Evolutionary conservation across 805 yeast species (phyloP).

Genomic region (Metschnikowia bowlesiae): DNA sequence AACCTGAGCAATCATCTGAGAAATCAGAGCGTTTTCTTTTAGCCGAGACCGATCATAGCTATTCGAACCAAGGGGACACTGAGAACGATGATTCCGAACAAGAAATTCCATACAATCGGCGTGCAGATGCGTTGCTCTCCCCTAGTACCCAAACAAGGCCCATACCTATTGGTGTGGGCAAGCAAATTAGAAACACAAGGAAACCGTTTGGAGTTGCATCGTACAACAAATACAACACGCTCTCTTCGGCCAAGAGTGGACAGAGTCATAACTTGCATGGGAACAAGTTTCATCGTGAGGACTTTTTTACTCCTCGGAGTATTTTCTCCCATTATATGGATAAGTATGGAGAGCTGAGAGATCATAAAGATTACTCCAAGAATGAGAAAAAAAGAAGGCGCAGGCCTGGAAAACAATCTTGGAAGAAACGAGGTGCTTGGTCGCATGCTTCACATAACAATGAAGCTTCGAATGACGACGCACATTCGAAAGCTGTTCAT

Average conservation of each 20-base stretch:
- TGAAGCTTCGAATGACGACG: slow-evolving; percentile 1
- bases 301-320: slow-evolving; percentile 75
- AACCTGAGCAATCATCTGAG: background rate
- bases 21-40: background rate
- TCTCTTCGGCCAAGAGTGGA: slow-evolving; percentile 4
- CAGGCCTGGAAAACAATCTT: slow-evolving; percentile 21
- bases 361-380: slow-evolving; percentile 10
- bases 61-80: background rate
- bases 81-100: slow-evolving; percentile 5
- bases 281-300: slow-evolving; percentile 54
- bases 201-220: slow-evolving; percentile 67
- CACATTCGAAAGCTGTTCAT: background rate
- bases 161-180: slow-evolving; percentile 34
- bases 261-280: slow-evolving; percentile 8
- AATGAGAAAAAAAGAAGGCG: slow-evolving; percentile 17
- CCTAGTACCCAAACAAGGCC: slow-evolving; percentile 35
- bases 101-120: slow-evolving; percentile 31
- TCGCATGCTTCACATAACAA: background rate
- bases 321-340: slow-evolving; percentile 69
- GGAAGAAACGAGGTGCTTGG: slow-evolving; percentile 21
- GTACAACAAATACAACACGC: slow-evolving; percentile 30
- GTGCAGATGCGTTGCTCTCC: slow-evolving; percentile 42
- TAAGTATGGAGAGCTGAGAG: slow-evolving; percentile 46
- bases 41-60: background rate
- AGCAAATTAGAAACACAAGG: slow-evolving; percentile 40